Conservation (phyloP, 2,329 filamentous ascomycete species). For the Geoglossum cookeanum region DNA sequence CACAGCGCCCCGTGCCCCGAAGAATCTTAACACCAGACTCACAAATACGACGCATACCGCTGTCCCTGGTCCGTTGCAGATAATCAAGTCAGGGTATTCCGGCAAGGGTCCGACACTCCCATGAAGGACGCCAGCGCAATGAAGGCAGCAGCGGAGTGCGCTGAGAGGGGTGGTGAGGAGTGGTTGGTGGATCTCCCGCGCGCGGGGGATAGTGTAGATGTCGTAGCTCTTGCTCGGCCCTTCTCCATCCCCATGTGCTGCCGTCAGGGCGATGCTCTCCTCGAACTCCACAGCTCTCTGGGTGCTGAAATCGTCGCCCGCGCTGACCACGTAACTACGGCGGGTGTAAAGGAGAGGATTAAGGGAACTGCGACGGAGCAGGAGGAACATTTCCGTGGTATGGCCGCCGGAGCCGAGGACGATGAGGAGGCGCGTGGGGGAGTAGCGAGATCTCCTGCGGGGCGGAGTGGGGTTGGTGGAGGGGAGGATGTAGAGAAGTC, state of each 20-base stretch:
- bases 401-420: constrained; percentile 88
- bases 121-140: constrained; percentile 23
- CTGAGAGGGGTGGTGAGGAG: constrained; percentile 54
- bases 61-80: constrained; percentile 79
- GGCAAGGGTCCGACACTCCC: constrained; percentile 1
- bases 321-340: constrained; percentile 65
- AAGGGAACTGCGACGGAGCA: constrained; percentile 47
- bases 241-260: constrained; percentile 5
- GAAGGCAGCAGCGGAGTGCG: constrained; percentile 42
- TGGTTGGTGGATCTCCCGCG: constrained; percentile 65
- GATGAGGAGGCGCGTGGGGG: constrained; percentile 45
- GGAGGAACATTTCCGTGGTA: constrained; percentile 82
- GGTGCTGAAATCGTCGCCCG: constrained; percentile 54
- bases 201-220: constrained; percentile 51
- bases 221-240: constrained; percentile 30
- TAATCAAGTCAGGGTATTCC: constrained; percentile 51
- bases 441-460: constrained; percentile 11
- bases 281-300: constrained; percentile 47
- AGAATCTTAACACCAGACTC: constrained; percentile 34
- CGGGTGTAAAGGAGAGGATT: constrained; percentile 34
- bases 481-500: constrained; percentile 11
- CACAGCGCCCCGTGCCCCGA: constrained; percentile 18
- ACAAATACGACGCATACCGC: constrained; percentile 56
- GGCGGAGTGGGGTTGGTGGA: constrained; percentile 2
- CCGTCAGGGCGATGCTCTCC: constrained; percentile 17